Evolutionary conservation across 2,329 filamentous ascomycete species (phyloP).

Genomic region (Fusarium sp.): DNA sequence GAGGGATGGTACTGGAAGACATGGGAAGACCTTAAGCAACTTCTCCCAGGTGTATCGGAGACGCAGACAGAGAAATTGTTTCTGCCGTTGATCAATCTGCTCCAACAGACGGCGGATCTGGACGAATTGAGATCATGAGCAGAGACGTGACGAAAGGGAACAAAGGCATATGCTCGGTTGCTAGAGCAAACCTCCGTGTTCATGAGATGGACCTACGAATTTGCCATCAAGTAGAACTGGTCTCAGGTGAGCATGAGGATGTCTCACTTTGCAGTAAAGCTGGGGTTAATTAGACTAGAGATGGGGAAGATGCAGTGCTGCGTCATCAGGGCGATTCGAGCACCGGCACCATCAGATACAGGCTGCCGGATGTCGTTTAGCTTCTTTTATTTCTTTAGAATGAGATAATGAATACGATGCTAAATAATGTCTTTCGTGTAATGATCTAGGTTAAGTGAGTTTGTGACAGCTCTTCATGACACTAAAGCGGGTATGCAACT

Average conservation of each 20-base stretch:
- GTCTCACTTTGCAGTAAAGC: slow-evolving; percentile 4
- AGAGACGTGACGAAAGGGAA: background rate
- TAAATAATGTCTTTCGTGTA: background rate
- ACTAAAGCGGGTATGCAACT: slow-evolving; percentile 48
- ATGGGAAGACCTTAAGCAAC: slow-evolving; percentile 59
- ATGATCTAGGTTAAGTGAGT: background rate
- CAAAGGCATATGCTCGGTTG: too few species aligned
- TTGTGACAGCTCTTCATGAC: slow-evolving; percentile 14
- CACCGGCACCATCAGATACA: background rate
- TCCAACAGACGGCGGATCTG: slow-evolving; percentile 46
- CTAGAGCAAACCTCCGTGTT: background rate
- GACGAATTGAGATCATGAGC: slow-evolving; percentile 34
- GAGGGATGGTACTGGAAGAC: slow-evolving; percentile 64
- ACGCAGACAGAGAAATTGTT: slow-evolving; percentile 49
- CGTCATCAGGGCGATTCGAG: background rate
- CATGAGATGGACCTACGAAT: background rate
- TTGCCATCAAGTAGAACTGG: background rate
- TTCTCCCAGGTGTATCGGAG: slow-evolving; percentile 38
- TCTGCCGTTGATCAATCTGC: slow-evolving; percentile 52
- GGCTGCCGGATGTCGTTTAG: background rate
- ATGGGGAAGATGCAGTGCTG: background rate
- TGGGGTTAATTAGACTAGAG: background rate
- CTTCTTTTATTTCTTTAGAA: background rate
- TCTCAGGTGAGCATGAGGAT: background rate
- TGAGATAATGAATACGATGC: background rate